Percentiles rank a stretch among this genome's conserved stretches.
Conservation (phyloP, 2,329 filamentous ascomycete species). For the Xylariaceae sp. region DNA sequence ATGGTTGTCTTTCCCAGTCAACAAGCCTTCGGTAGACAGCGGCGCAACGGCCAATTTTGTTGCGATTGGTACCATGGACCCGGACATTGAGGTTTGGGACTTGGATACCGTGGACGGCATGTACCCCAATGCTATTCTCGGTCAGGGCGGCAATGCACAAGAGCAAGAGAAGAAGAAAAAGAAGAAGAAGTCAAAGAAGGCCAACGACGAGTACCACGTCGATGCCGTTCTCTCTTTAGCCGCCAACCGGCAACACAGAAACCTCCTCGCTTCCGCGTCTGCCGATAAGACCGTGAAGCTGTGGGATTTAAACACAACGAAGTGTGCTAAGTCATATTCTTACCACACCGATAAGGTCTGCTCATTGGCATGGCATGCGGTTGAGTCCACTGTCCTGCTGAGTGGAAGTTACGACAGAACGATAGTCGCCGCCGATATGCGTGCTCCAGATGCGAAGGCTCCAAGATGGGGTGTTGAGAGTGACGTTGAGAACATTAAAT, state of each 20-base stretch:
- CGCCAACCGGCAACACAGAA: slow-evolving; percentile 88
- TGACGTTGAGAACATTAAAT: slow-evolving; percentile 87
- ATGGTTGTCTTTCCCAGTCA: slow-evolving; percentile 90
- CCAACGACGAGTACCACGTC: slow-evolving; percentile 88
- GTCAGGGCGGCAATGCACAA: slow-evolving; percentile 57
- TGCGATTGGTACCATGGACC: slow-evolving; percentile 93
- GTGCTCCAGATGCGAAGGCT: slow-evolving; percentile 74
- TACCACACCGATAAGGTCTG: slow-evolving; percentile 98
- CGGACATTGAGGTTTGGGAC: slow-evolving; percentile 98
- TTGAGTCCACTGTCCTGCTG: slow-evolving; percentile 79
- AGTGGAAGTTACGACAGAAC: slow-evolving; percentile 95
- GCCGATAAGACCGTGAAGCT: slow-evolving; percentile 97
- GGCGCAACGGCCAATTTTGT: slow-evolving; percentile 81
- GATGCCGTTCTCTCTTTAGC: slow-evolving; percentile 88
- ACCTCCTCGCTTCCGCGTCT: slow-evolving; percentile 88
- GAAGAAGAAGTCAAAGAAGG: slow-evolving; percentile 83
- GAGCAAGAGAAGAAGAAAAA: slow-evolving; percentile 66
- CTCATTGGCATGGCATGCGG: slow-evolving; percentile 87
- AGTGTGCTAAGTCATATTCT: slow-evolving; percentile 90
- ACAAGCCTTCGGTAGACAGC: slow-evolving; percentile 57
- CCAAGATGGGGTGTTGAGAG: slow-evolving; percentile 91
- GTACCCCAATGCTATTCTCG: slow-evolving; percentile 95
- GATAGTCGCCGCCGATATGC: slow-evolving; percentile 92
- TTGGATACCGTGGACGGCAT: slow-evolving; percentile 94
- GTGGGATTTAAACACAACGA: slow-evolving; percentile 90